phyloP scores from a whole-genome alignment of 352 stramenopile genomes.

The Phytophthora colocasiae region DNA sequence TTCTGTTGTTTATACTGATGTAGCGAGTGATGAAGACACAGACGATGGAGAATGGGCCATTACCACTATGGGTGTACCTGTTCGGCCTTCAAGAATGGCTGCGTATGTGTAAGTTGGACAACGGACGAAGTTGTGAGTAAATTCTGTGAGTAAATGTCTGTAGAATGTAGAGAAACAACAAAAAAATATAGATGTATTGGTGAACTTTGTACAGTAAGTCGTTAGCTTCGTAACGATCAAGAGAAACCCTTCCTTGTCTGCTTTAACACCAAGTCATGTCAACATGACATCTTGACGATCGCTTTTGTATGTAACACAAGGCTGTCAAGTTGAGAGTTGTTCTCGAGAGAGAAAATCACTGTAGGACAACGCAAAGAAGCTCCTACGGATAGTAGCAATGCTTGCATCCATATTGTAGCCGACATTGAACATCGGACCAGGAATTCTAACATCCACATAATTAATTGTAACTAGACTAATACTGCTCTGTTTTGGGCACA shows the following conservation, averaged over 20 bases:
- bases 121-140: slow-evolving; percentile 21
- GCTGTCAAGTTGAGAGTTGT: slow-evolving; percentile 11
- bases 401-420: too few species aligned
- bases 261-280: slow-evolving; percentile 7
- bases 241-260: neutral
- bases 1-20: slow-evolving; percentile 25
- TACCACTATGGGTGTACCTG: slow-evolving; percentile 31
- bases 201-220: slow-evolving; percentile 3
- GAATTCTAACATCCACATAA: too few species aligned
- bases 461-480: too few species aligned
- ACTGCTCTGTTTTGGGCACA: too few species aligned
- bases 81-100: slow-evolving; percentile 21
- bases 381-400: neutral
- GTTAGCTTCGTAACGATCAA: neutral
- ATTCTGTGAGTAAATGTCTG: neutral
- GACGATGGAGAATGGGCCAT: slow-evolving; percentile 41
- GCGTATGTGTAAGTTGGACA: slow-evolving; percentile 17
- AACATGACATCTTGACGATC: slow-evolving; percentile 28
- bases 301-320: slow-evolving; percentile 10
- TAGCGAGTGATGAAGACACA: slow-evolving; percentile 18
- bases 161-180: slow-evolving; percentile 1
- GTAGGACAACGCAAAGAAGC: slow-evolving; percentile 22
- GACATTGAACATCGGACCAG: too few species aligned
- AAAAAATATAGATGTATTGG: neutral
- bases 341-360: neutral